These are phyloP conservation scores for Rhizomucor miehei DNA, from an alignment of 371 early-diverging fungal species.

Conservation along the genomic window DNA sequence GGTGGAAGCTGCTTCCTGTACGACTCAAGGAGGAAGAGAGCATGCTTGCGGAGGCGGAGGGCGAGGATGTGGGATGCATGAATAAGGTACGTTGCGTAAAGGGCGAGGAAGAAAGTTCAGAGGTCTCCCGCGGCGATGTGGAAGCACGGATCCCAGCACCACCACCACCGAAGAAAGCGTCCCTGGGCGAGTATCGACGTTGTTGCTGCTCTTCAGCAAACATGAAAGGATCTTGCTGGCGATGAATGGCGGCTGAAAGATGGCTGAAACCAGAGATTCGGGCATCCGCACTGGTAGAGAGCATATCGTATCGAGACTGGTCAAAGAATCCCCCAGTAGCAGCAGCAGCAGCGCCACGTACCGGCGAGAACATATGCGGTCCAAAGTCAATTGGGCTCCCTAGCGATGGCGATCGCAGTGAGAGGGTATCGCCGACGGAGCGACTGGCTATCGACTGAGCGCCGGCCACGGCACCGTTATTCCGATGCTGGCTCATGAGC, in stretches of 20 bases:
- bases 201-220: not conserved
- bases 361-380: conserved; percentile 16
- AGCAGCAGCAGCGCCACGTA: conserved; percentile 1
- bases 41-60: conserved; percentile 4
- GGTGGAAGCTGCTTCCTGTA: not conserved
- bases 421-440: too few relatives aligned
- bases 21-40: conserved; percentile 14
- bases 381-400: conserved; percentile 17
- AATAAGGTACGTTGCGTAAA: conserved; percentile 11
- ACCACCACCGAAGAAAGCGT: not conserved
- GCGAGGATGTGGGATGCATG: conserved; percentile 12
- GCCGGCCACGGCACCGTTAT: too few relatives aligned
- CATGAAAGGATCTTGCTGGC: conserved; percentile 7
- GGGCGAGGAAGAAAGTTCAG: conserved; percentile 14
- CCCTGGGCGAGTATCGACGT: not conserved
- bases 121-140: conserved; percentile 8
- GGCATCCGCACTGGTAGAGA: conserved; percentile 13
- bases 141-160: conserved; percentile 2
- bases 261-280: conserved; percentile 5
- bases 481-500: conserved; percentile 8
- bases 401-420: conserved; percentile 12
- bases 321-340: conserved; percentile 5
- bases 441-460: too few relatives aligned
- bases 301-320: not conserved
- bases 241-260: conserved; percentile 8